These are phyloP conservation scores for Cladosporium sp. DNA, from an alignment of 2,329 filamentous ascomycete genomes.

Conservation along the genomic window DNA sequence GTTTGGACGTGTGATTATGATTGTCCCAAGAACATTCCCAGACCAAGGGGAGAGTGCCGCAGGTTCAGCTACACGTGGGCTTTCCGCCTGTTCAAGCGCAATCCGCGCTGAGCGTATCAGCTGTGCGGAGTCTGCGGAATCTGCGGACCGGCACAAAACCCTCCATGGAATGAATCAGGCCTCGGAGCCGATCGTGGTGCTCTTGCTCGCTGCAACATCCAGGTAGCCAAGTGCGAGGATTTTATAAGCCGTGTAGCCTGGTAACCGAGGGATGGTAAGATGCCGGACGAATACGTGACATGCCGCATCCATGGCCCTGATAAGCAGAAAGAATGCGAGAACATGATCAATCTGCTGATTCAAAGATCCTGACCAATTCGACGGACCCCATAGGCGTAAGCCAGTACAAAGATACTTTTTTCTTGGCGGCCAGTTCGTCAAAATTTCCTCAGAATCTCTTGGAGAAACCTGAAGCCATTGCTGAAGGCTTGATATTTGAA, in stretches of 20 bases:
- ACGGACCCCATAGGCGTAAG: neutral
- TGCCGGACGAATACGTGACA: neutral
- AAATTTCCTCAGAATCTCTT: neutral
- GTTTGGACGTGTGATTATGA: neutral
- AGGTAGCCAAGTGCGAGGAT: neutral
- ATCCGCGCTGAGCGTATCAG: neutral
- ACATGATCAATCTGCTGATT: neutral
- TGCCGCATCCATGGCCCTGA: neutral
- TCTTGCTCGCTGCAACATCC: neutral
- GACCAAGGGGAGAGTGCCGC: neutral
- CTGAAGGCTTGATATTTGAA: neutral
- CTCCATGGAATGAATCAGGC: neutral
- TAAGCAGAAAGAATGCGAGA: neutral
- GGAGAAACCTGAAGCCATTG: neutral
- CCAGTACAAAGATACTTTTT: neutral
- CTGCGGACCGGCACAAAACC: neutral
- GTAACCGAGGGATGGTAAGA: neutral
- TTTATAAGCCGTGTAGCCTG: neutral
- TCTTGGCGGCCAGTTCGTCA: neutral
- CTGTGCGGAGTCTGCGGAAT: neutral
- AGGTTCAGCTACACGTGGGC: neutral
- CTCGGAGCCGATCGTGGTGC: neutral
- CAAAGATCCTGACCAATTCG: neutral
- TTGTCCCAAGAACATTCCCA: neutral
- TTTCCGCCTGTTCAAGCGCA: neutral